Evolutionary conservation across 306 rosid genomes (phyloP).

Genomic region (Sindora glabra): DNA sequence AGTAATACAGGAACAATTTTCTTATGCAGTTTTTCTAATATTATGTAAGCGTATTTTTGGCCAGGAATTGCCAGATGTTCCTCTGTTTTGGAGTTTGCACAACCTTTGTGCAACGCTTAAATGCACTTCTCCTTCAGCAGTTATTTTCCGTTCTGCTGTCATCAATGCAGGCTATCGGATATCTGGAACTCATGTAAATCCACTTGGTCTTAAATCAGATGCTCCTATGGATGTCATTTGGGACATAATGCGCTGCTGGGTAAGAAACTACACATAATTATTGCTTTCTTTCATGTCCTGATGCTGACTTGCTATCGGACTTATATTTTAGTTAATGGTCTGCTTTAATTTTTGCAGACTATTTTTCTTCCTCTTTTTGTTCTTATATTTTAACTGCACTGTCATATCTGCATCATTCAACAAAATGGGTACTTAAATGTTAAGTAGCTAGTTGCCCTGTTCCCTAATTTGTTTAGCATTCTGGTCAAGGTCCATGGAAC

Average conservation of each 20-base stretch:
- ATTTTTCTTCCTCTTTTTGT: neutral
- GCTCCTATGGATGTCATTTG: slow-evolving; percentile 95
- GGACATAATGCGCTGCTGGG: slow-evolving; percentile 99
- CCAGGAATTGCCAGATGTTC: slow-evolving; percentile 94
- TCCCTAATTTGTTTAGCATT: neutral
- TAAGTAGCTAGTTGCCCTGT: neutral
- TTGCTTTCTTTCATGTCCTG: neutral
- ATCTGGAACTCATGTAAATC: slow-evolving; percentile 93
- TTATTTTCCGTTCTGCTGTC: slow-evolving; percentile 86
- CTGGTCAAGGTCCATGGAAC: neutral
- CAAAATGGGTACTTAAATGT: too few relatives aligned
- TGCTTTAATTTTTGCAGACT: neutral
- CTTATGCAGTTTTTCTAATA: neutral
- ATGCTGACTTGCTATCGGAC: neutral
- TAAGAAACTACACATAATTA: slow-evolving; percentile 19
- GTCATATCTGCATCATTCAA: neutral
- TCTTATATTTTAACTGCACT: neutral
- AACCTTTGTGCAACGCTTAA: slow-evolving; percentile 88
- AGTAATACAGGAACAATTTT: neutral
- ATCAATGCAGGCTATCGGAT: slow-evolving; percentile 89
- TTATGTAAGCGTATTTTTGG: slow-evolving; percentile 6
- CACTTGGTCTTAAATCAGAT: slow-evolving; percentile 86
- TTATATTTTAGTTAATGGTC: neutral
- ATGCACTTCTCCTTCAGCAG: slow-evolving; percentile 96
- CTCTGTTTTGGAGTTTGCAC: slow-evolving; percentile 89